Conservation (phyloP, 78 protist genomes). For the Guillardia theta region DNA sequence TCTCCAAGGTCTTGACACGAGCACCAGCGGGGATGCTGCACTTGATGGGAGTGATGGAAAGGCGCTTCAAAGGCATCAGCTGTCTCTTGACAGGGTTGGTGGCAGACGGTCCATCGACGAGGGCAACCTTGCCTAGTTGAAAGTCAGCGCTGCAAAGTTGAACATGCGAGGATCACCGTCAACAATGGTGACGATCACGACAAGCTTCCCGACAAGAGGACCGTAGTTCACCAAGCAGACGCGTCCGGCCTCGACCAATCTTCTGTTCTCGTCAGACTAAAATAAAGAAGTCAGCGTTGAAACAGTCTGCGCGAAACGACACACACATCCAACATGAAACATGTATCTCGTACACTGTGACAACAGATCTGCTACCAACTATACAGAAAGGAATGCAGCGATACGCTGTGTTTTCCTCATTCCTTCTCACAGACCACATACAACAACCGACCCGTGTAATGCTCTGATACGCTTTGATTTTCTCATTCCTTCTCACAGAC, state of each 20-base stretch:
- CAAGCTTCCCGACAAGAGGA: conserved; percentile 13
- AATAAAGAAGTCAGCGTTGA: no score
- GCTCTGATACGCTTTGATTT: no score
- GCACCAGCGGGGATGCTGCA: not conserved
- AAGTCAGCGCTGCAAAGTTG: not conserved
- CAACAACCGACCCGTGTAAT: no score
- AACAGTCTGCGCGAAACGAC: no score
- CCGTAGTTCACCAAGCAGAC: conserved; percentile 37
- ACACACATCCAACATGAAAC: no score
- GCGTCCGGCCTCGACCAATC: conserved; percentile 56
- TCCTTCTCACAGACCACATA: no score
- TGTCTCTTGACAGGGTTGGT: not conserved
- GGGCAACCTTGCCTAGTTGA: not conserved
- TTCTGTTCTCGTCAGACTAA: not conserved
- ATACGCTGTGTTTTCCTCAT: no score
- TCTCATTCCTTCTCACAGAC: no score
- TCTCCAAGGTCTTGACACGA: not conserved
- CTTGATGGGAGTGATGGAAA: conserved; percentile 35
- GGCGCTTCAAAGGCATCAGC: not conserved
- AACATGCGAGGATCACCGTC: not conserved
- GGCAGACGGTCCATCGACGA: conserved; percentile 47
- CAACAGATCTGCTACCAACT: not conserved
- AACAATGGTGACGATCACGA: conserved; percentile 17
- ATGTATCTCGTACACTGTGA: not conserved
- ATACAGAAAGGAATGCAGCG: no score